These are phyloP conservation scores for Alternaria viburni DNA, from an alignment of 2,329 filamentous ascomycete species.

Conservation along the genomic window DNA sequence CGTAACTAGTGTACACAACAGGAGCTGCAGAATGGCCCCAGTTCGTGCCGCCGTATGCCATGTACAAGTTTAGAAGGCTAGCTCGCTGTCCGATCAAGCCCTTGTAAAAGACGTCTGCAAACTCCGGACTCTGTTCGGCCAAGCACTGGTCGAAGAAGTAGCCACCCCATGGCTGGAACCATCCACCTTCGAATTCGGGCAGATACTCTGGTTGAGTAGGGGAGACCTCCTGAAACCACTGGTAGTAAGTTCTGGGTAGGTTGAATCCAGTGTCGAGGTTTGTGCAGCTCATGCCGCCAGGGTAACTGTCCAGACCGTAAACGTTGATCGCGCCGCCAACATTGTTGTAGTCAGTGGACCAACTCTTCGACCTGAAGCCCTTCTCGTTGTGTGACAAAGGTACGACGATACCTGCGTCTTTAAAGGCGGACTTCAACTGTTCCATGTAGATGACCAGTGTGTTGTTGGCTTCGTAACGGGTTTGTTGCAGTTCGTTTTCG, in stretches of 20 bases:
- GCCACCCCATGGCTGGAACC: slow-evolving; percentile 61
- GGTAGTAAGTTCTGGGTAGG: slow-evolving; percentile 60
- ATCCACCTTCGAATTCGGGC: slow-evolving; percentile 62
- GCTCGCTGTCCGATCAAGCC: slow-evolving; percentile 60
- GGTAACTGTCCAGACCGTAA: slow-evolving; percentile 57
- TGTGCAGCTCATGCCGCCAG: slow-evolving; percentile 58
- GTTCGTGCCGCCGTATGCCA: slow-evolving; percentile 61
- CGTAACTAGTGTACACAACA: slow-evolving; percentile 56
- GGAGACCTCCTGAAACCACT: slow-evolving; percentile 64
- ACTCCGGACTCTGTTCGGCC: slow-evolving; percentile 55
- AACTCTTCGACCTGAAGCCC: slow-evolving; percentile 56
- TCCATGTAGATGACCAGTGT: slow-evolving; percentile 61
- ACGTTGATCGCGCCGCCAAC: slow-evolving; percentile 62
- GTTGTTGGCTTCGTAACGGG: slow-evolving; percentile 50
- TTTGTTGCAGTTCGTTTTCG: slow-evolving; percentile 61
- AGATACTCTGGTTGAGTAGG: slow-evolving; percentile 61
- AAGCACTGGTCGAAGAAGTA: slow-evolving; percentile 60
- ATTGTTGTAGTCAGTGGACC: slow-evolving; percentile 63
- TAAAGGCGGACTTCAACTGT: slow-evolving; percentile 56
- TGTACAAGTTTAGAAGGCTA: slow-evolving; percentile 59
- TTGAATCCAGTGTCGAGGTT: slow-evolving; percentile 58
- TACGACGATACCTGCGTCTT: slow-evolving; percentile 56
- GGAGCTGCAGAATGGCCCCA: slow-evolving; percentile 58
- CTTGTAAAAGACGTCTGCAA: slow-evolving; percentile 64
- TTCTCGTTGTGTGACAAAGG: slow-evolving; percentile 61